Percentiles rank a stretch among this genome's conserved stretches.
Conservation (phyloP, 768 basidiomycete genomes). For the Mycena rosella region DNA sequence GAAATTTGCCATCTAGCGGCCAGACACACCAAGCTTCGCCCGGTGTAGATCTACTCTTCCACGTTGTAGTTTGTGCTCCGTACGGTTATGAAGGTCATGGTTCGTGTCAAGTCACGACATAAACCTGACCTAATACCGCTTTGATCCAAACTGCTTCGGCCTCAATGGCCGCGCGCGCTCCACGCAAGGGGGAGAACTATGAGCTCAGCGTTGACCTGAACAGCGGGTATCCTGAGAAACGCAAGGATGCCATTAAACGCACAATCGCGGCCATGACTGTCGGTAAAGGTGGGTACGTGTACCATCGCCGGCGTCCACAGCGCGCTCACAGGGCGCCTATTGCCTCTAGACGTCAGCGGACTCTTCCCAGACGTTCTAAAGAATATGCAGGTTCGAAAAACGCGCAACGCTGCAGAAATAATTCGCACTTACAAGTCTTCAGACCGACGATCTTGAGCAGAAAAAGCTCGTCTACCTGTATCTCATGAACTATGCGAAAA, state of each 20-base stretch:
- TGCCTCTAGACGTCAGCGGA: slow-evolving; percentile 81
- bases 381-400: no score
- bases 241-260: slow-evolving; percentile 98
- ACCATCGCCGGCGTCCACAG: no score
- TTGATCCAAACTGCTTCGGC: not conserved
- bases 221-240: slow-evolving; percentile 93
- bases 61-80: no score
- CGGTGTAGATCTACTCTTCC: no score
- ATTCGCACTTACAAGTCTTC: no score
- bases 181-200: slow-evolving; percentile 75
- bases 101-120: no score
- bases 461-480: slow-evolving; percentile 99
- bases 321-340: no score
- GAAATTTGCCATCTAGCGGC: no score
- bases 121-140: no score
- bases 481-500: slow-evolving; percentile 99
- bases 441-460: slow-evolving; percentile 97
- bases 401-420: no score
- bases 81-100: no score
- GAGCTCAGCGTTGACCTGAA: slow-evolving; percentile 78
- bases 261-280: slow-evolving; percentile 99
- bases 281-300: slow-evolving; percentile 79
- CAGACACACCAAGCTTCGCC: no score
- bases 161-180: slow-evolving; percentile 44
- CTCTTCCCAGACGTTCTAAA: slow-evolving; percentile 98